Conservation (phyloP, 1,284 basidiomycete genomes). For the Sphaerobolus stellatus region DNA sequence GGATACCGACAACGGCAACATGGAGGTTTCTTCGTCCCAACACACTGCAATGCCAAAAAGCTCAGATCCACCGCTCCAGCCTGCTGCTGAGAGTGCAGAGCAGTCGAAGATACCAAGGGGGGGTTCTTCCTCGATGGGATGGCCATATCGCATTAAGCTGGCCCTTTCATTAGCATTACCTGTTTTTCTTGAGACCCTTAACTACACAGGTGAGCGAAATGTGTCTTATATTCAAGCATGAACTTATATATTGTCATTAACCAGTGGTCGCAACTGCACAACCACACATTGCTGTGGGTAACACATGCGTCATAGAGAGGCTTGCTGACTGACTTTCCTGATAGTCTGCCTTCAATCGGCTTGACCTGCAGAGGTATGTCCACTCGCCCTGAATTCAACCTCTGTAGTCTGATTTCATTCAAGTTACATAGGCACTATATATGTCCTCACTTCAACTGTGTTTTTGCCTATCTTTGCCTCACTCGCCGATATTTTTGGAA, state of each 20-base stretch:
- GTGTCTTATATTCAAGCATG: not conserved
- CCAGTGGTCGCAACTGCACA: slow-evolving; percentile 56
- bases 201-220: slow-evolving; percentile 21
- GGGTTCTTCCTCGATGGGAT: not conserved
- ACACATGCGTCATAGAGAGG: not conserved
- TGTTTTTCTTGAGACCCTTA: slow-evolving; percentile 24
- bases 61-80: no score
- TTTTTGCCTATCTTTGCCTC: slow-evolving; percentile 53
- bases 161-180: slow-evolving; percentile 17
- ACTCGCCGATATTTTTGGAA: slow-evolving; percentile 48
- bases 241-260: not conserved
- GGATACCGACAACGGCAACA: no score
- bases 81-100: no score
- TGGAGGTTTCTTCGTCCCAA: no score
- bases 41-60: no score
- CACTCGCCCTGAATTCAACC: no score
- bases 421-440: slow-evolving; percentile 44
- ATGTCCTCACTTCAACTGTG: slow-evolving; percentile 45
- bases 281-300: slow-evolving; percentile 45
- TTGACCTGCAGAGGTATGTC: slow-evolving; percentile 47
- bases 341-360: slow-evolving; percentile 45
- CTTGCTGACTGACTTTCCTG: not conserved
- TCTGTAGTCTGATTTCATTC: slow-evolving; percentile 12
- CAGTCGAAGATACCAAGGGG: no score
- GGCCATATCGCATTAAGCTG: slow-evolving; percentile 13